phyloP scores from a whole-genome alignment of 768 basidiomycete genomes.

The Trametes gibbosa region DNA sequence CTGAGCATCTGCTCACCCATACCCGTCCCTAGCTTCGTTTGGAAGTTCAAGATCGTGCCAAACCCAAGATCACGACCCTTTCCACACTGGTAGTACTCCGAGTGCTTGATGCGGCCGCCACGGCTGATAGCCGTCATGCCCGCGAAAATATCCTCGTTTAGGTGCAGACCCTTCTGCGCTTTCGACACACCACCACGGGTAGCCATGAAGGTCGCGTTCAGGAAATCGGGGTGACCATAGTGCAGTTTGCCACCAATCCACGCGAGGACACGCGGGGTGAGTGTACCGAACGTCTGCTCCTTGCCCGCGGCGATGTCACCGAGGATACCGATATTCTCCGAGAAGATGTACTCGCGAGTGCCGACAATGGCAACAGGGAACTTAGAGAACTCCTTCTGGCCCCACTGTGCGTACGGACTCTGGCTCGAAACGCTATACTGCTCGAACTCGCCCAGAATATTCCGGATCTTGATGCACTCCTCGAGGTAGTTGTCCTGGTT shows the following conservation, averaged over 20 bases:
- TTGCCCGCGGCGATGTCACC: conserved; percentile 99
- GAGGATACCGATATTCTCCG: conserved; percentile 98
- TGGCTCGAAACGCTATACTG: conserved; percentile 88
- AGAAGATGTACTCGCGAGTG: conserved; percentile 99
- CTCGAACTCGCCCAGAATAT: conserved; percentile 96
- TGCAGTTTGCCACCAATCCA: conserved; percentile 99
- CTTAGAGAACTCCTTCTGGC: conserved; percentile 88
- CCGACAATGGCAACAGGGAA: conserved; percentile 96
- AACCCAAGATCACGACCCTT: conserved; percentile 99
- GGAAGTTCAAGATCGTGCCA: conserved; percentile 98
- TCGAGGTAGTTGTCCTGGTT: conserved; percentile 99
- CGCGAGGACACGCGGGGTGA: conserved; percentile 91
- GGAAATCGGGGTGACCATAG: conserved; percentile 99
- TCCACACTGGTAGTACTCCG: conserved; percentile 99
- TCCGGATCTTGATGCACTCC: conserved; percentile 98
- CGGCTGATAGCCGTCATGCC: conserved; percentile 99
- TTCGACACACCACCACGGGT: conserved; percentile 99
- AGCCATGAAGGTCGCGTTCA: conserved; percentile 97
- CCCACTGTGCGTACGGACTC: conserved; percentile 95
- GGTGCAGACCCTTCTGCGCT: conserved; percentile 96
- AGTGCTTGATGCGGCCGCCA: conserved; percentile 98
- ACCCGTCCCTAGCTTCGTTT: conserved; percentile 99
- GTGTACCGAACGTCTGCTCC: conserved; percentile 99
- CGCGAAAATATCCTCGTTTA: conserved; percentile 99
- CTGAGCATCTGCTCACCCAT: conserved; percentile 99